Evolutionary conservation across 2,329 filamentous ascomycete genomes (phyloP), one percentile per base, ranked within the genome.

Genomic region (Claviceps maximensis): DNA sequence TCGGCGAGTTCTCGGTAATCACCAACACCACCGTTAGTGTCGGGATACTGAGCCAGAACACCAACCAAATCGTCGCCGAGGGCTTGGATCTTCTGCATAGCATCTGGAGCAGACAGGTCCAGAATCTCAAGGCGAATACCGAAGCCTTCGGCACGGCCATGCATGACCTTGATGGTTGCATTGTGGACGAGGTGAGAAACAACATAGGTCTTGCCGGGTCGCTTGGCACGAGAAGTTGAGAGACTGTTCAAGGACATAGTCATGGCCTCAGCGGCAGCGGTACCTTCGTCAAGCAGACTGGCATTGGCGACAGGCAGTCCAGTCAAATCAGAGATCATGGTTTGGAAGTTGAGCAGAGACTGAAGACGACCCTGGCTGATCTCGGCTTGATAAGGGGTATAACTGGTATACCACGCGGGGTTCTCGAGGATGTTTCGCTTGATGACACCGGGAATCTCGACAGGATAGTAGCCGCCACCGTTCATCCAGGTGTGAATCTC

Each of bases 401-500:
- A 96, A 71, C 89, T 95, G 42, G 91, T 97, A 69, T 97, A 97
- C 91, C 91, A 97, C 10, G 84, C 89, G 5, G 91, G 91, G 67
- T 86, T 91, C 75, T 97, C 89, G 54, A 97, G 74, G 4, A 97
- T 78, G 66, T 96, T 96, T 60, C 90, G 79, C 75, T 93, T 88
- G 67, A 97, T 95, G 54, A 96, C 90, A 53, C 88, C 80, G 4
- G 91, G 91, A 1, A 87, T 85, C 59, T 85, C 79, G n/a, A 89
- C 91, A 38, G 82, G 84, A 59, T 91, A 89, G 75, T 96, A 97
- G 54, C 91, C 91, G 54, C 80, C 82, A 4, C 91, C 91, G 59
- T 95, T 90, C 64, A 91, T 86, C 63, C 81, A 90, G 60, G 80
- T 72, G 54, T 71, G 71, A 27, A 61, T 55, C 40, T 65, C 61